Evolutionary conservation across 1,284 basidiomycete species (phyloP), one percentile per base, ranked within the genome.

Genomic region (Cutaneotrichosporon sp.): DNA sequence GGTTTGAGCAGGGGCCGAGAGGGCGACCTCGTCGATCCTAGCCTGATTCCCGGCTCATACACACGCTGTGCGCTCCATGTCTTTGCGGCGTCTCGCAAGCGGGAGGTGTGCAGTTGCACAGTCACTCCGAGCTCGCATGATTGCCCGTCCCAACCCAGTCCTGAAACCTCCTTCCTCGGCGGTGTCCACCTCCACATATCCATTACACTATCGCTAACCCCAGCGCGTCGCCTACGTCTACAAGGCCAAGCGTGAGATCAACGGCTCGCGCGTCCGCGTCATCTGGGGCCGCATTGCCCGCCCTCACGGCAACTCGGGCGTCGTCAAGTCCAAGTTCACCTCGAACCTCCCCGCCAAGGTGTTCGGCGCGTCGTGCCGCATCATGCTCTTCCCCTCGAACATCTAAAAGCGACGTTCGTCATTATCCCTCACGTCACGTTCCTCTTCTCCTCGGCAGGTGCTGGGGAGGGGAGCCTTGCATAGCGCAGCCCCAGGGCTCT

Each of bases 181-280:
- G 6, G 9, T 6, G 11, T 7, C 14, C 22, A 9, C 4, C 32
- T 24, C 20, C 22, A 12, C 29, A 1, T 16, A 29, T 4, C 33
- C 24, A 24, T 16, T 16, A n/a, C 26, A 43, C n/a, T 9, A 43
- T 5, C 24, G 34, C 57, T 61, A 42, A 63, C 48, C 35, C 4
- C 67, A 96, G 91, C 90, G 94, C 67, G 82, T 98, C 64, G 96
- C 94, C 60, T 98, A 88, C 79, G 91, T 98, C 68, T 98, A 98
- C 85, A 87, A 86, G 76, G 92, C 90, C 61, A 92, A 94, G 82
- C 83, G 84, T 74, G 88, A 90, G 78, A 83, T 93, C 63, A 85
- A 87, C 76, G 91, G 92, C 60, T 88, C 88, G 67, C 91, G 91
- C 78, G 81, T 96, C 74, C 88, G 92, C 66, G 90, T 97, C 62